A percentile compares a stretch with the other conserved stretches of the same genome.
Conservation (phyloP, 805 yeast genomes). For the Deakozyma indianensis region DNA sequence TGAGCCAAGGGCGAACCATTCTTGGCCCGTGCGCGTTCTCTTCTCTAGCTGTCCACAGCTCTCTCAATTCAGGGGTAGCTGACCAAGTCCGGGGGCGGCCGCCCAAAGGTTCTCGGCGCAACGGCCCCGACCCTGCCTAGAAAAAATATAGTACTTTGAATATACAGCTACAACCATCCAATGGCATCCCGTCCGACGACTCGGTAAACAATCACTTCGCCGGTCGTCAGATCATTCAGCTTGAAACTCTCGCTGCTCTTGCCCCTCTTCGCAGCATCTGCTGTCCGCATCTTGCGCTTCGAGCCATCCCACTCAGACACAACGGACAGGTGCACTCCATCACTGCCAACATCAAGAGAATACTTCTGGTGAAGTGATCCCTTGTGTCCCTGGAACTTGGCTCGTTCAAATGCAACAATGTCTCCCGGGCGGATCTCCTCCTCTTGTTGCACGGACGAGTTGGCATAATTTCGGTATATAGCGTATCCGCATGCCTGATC, state of each 20-base stretch:
- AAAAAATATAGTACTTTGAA: too few relatives aligned
- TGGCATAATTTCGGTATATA: slow-evolving; percentile 41
- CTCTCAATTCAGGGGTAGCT: too few relatives aligned
- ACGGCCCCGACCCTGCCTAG: too few relatives aligned
- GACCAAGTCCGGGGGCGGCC: too few relatives aligned
- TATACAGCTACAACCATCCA: slow-evolving; percentile 52
- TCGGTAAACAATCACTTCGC: slow-evolving; percentile 69
- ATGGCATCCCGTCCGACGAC: slow-evolving; percentile 58
- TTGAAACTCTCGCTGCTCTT: slow-evolving; percentile 49
- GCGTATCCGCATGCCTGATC: slow-evolving; percentile 38
- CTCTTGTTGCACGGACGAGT: slow-evolving; percentile 33
- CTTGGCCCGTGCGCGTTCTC: too few relatives aligned
- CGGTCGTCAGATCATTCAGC: slow-evolving; percentile 59
- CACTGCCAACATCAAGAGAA: slow-evolving; percentile 43
- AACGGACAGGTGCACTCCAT: slow-evolving; percentile 40
- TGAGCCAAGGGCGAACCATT: too few relatives aligned
- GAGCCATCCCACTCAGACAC: slow-evolving; percentile 60
- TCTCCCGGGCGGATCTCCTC: slow-evolving; percentile 77
- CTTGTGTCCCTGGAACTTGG: slow-evolving; percentile 54
- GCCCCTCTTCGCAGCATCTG: slow-evolving; percentile 29
- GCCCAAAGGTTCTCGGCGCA: too few relatives aligned
- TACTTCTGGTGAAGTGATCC: slow-evolving; percentile 43
- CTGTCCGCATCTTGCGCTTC: slow-evolving; percentile 32
- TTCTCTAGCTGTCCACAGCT: too few relatives aligned
- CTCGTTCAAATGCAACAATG: slow-evolving; percentile 59